phyloP scores from a whole-genome alignment of 2,329 filamentous ascomycete genomes.

The Monosporascus sp. region DNA sequence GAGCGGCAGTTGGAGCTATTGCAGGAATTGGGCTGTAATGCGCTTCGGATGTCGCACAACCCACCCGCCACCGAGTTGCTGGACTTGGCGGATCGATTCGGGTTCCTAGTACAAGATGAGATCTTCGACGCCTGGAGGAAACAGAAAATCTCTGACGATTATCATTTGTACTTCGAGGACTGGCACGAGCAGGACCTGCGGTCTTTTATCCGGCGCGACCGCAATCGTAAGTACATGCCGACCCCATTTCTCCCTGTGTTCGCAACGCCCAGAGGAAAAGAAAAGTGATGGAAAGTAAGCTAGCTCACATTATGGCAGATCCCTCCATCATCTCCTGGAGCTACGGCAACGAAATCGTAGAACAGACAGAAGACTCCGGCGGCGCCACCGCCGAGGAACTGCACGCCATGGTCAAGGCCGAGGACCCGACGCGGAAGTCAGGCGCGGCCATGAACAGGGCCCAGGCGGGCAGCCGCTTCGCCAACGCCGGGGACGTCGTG shows the following conservation, averaged over 20 bases:
- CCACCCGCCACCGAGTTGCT: conserved; percentile 45
- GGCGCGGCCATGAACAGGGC: conserved; percentile 44
- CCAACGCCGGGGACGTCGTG: conserved; percentile 39
- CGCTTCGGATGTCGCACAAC: conserved; percentile 46
- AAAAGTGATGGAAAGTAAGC: background rate
- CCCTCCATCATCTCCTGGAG: conserved; percentile 48
- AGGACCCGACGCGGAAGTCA: conserved; percentile 40
- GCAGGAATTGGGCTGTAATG: conserved; percentile 43
- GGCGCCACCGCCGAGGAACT: conserved; percentile 29
- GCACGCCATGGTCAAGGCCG: conserved; percentile 35
- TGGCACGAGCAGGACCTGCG: conserved; percentile 49
- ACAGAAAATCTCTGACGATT: conserved; percentile 41
- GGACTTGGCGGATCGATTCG: conserved; percentile 42
- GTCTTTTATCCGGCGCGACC: conserved; percentile 43
- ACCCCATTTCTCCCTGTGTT: background rate
- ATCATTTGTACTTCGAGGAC: conserved; percentile 44
- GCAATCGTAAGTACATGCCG: conserved; percentile 31
- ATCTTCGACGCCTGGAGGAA: conserved; percentile 46
- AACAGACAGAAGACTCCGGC: conserved; percentile 28
- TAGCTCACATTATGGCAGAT: conserved; percentile 16
- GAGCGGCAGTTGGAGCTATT: conserved; percentile 44
- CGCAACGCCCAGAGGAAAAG: no score
- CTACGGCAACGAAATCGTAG: conserved; percentile 48
- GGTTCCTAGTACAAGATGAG: conserved; percentile 46
- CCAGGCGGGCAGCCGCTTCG: conserved; percentile 31